phyloP scores from a whole-genome alignment of 306 rosid genomes.

The Quercus agrifolia region DNA sequence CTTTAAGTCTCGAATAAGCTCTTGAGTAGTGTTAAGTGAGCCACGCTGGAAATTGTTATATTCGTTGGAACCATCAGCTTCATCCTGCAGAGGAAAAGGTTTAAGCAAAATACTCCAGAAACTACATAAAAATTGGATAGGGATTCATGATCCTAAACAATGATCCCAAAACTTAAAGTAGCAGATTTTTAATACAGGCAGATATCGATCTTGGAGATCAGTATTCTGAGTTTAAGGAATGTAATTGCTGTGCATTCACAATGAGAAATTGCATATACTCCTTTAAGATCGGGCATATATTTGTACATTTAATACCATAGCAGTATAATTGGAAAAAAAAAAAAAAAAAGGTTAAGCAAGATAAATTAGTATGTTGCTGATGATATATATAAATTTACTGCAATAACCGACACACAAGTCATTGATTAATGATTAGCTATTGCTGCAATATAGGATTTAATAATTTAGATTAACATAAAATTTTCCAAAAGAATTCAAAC shows the following conservation, averaged over 20 bases:
- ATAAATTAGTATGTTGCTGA: neutral
- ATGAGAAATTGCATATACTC: neutral
- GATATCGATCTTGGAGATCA: neutral
- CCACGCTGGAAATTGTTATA: constrained; percentile 80
- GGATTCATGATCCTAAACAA: neutral
- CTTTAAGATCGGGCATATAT: neutral
- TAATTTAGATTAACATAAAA: neutral
- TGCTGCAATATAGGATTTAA: neutral
- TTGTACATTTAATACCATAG: neutral
- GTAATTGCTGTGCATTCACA: too few relatives aligned
- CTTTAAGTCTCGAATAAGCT: constrained; percentile 66
- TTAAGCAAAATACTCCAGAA: constrained; percentile 8
- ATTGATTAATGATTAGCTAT: neutral
- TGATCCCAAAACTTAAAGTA: too few relatives aligned
- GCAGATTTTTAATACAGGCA: neutral
- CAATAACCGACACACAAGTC: neutral
- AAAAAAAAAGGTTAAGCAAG: neutral
- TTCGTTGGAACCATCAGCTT: constrained; percentile 96
- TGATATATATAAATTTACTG: neutral
- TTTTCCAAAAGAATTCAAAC: constrained; percentile 34
- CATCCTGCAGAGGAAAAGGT: constrained; percentile 51
- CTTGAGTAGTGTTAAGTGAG: constrained; percentile 77
- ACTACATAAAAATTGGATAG: neutral
- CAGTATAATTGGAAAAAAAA: neutral
- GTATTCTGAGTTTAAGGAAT: neutral